Evolutionary conservation across 129 eudicot genomes (phyloP).

Genomic region (Saussurea involucrata): DNA sequence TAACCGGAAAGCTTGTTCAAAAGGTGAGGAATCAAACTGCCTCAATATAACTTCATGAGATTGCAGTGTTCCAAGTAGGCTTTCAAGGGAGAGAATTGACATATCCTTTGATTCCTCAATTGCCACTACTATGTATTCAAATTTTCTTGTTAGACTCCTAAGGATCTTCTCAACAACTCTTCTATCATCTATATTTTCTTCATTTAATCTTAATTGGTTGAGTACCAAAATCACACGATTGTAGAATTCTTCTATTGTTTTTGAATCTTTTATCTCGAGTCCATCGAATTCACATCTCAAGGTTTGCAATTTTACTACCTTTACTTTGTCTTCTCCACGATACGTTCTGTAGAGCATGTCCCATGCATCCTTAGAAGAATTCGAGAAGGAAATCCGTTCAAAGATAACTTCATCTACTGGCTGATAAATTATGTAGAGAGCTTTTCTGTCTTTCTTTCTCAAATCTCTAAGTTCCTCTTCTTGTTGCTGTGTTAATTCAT

Average conservation of each 20-base stretch:
- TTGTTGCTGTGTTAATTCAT: neutral
- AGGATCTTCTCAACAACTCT: neutral
- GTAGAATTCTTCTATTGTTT: neutral
- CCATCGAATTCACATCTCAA: neutral
- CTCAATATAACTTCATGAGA: slow-evolving; percentile 11
- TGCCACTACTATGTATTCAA: neutral
- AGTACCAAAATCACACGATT: neutral
- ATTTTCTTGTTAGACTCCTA: slow-evolving; percentile 4
- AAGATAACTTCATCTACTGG: neutral
- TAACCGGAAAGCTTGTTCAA: neutral
- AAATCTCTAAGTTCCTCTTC: neutral
- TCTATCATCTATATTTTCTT: neutral
- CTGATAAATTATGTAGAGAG: neutral
- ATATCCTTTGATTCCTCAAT: slow-evolving; percentile 17
- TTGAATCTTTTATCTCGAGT: neutral
- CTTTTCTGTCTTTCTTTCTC: neutral
- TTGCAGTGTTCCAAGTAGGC: slow-evolving; percentile 6
- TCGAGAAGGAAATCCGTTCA: neutral
- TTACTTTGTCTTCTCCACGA: neutral
- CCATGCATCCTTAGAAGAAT: neutral
- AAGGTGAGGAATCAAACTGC: neutral
- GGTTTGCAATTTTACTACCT: neutral
- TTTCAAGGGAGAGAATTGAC: neutral
- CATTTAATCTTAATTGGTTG: slow-evolving; percentile 9
- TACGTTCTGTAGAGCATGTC: neutral